Evolutionary conservation across 306 rosid genomes (phyloP), one percentile per base, ranked within the genome.

Genomic region (Astragalus glycyphyllos): DNA sequence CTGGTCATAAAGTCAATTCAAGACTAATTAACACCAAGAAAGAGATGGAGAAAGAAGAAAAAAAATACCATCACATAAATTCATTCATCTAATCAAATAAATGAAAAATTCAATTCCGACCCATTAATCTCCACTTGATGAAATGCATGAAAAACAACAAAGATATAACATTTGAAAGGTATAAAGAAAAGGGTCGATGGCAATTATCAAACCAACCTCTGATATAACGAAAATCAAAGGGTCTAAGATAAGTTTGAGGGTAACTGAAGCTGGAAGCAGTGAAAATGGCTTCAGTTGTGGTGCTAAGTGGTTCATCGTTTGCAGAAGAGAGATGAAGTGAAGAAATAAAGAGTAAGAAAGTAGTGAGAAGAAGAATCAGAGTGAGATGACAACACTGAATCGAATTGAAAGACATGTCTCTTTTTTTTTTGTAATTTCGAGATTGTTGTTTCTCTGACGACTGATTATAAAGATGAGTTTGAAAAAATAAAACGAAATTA

Each of bases 181-280:
- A 64, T 4, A n/a, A 41, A 68, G 10, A 65, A 71, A 83, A 80
- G 73, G 69, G 84, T 66, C 4, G 35, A n/a, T 0, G 12, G 12
- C 11, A 69, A 77, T 4, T 3, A 32, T 54, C 8, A 35, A 7
- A 62, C 62, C 10, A 8, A 93, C 99, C 99, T 87, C 99, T 83
- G 55, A 91, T 86, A 72, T 90, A 94, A 7, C 86, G 94, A 15
- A 76, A 83, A 56, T 83, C 92, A 77, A 75, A 94, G 58, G 87
- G 82, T 70, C 63, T 74, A 73, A 94, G 69, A n/a, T 77, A 54
- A 9, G 91, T 82, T 48, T 82, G 58, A 40, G 95, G 95, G 77
- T 89, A 94, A 69, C 80, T 82, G 81, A 91, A 86, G 89, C 86
- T 89, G 73, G 96, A 94, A 81, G 89, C 71, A 59, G 85, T 89